These are phyloP conservation scores for Penicillium expansum DNA, from an alignment of 2,329 filamentous ascomycete genomes.

Conservation along the genomic window DNA sequence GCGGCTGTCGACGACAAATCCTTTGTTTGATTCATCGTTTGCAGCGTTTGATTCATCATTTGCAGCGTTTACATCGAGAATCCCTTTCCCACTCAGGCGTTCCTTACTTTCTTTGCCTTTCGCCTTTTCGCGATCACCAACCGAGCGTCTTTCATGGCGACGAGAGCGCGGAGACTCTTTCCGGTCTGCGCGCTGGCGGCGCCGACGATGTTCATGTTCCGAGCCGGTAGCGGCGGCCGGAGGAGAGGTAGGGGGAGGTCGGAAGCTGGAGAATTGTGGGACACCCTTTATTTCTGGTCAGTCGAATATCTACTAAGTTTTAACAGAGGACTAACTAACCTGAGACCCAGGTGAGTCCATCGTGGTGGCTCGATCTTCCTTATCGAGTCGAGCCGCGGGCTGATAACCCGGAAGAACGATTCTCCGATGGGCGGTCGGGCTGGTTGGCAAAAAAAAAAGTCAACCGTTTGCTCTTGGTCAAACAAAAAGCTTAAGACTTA, in stretches of 20 bases:
- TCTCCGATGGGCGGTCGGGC: conserved; percentile 18
- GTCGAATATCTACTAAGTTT: background rate
- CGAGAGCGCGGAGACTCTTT: background rate
- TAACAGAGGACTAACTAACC: conserved; percentile 26
- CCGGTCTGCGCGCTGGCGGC: conserved; percentile 14
- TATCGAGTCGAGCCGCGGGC: conserved; percentile 6
- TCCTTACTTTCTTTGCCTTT: background rate
- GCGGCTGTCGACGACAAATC: conserved; percentile 65
- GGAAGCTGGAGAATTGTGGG: conserved; percentile 76
- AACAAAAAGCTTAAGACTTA: background rate
- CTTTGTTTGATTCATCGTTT: background rate
- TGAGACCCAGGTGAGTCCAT: conserved; percentile 39
- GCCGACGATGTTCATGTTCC: conserved; percentile 15
- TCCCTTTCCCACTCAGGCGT: background rate
- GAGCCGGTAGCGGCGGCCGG: conserved; percentile 21
- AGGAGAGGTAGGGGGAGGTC: conserved; percentile 45
- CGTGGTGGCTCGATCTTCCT: conserved; percentile 21
- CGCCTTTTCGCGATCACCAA: background rate
- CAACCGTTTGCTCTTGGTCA: conserved; percentile 9
- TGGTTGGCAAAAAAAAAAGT: conserved; percentile 35
- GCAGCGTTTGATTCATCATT: background rate
- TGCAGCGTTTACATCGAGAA: background rate
- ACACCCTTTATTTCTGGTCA: conserved; percentile 40
- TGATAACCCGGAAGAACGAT: conserved; percentile 28
- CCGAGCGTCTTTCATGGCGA: background rate